Evolutionary conservation across 108 stramenopile genomes (phyloP).

Genomic region (Cyclotella distinguenda): DNA sequence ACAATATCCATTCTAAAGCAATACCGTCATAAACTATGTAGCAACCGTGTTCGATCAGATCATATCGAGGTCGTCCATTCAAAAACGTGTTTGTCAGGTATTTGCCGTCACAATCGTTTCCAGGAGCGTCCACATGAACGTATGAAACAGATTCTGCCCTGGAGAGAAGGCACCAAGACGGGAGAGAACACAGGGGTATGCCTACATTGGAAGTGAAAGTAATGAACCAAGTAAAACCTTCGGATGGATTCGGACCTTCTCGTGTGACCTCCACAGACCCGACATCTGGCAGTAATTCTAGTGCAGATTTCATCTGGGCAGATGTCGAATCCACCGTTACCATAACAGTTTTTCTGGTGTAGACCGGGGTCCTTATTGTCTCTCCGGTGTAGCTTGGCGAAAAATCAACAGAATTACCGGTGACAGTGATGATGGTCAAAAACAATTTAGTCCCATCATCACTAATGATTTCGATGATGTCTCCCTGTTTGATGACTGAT

Average conservation of each 20-base stretch:
- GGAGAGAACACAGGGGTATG: conserved; percentile 13
- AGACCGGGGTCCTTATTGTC: conserved; percentile 29
- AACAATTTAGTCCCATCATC: conserved; percentile 13
- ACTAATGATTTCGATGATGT: conserved; percentile 26
- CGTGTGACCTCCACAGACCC: conserved; percentile 66
- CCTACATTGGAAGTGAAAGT: conserved; percentile 55
- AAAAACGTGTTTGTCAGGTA: conserved; percentile 22
- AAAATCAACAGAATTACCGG: conserved; percentile 21
- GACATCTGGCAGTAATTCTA: conserved; percentile 59
- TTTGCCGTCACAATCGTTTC: conserved; percentile 23
- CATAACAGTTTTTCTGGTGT: conserved; percentile 14
- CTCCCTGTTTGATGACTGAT: conserved; percentile 24
- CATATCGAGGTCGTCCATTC: conserved; percentile 39
- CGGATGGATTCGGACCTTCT: conserved; percentile 56
- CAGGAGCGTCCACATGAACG: conserved; percentile 24
- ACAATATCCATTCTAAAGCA: conserved; percentile 30
- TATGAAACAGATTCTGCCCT: conserved; percentile 17
- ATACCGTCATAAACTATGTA: conserved; percentile 14
- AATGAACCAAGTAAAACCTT: conserved; percentile 81
- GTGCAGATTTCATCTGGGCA: conserved; percentile 49
- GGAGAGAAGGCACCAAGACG: conserved; percentile 12
- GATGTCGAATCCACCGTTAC: conserved; percentile 31
- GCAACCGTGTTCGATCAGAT: conserved; percentile 23
- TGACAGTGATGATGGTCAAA: conserved; percentile 25
- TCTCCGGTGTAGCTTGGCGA: conserved; percentile 26